Percentiles rank a stretch among this genome's conserved stretches.
These are phyloP conservation scores for Suillus weaverae DNA, from an alignment of 768 basidiomycete genomes.

Conservation along the genomic window DNA sequence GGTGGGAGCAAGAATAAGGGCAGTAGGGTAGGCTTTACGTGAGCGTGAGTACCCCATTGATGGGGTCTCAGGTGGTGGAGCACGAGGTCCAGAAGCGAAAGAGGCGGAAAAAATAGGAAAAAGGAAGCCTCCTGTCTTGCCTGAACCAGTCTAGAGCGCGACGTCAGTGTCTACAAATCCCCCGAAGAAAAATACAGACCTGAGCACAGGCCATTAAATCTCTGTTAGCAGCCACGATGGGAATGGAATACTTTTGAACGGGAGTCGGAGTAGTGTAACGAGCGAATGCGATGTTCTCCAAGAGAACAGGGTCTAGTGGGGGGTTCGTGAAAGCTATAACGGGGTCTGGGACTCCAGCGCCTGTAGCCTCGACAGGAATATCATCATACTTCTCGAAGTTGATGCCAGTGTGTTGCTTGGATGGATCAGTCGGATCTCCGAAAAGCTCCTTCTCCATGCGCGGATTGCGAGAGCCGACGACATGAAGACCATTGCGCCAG, in stretches of 20 bases:
- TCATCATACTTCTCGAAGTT: conserved; percentile 99
- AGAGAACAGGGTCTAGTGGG: conserved; percentile 87
- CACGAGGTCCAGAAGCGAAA: conserved; percentile 77
- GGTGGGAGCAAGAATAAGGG: conserved; percentile 96
- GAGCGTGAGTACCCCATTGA: conserved; percentile 56
- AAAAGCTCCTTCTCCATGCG: conserved; percentile 96
- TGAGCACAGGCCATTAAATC: conserved; percentile 96
- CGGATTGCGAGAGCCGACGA: conserved; percentile 78
- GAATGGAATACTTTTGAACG: conserved; percentile 99
- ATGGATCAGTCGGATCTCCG: conserved; percentile 82
- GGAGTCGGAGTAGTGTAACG: conserved; percentile 96
- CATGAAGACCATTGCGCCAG: conserved; percentile 90
- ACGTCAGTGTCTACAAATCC: conserved; percentile 20
- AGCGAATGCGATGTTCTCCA: conserved; percentile 93
- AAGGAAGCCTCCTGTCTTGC: conserved; percentile 98
- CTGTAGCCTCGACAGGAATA: conserved; percentile 98
- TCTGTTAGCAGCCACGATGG: conserved; percentile 88
- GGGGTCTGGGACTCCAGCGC: conserved; percentile 95
- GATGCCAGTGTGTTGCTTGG: conserved; percentile 94
- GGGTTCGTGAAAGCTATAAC: conserved; percentile 83
- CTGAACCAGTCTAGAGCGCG: conserved; percentile 86
- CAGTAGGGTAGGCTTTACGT: conserved; percentile 94
- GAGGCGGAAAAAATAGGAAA: conserved; percentile 98
- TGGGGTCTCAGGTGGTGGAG: conserved; percentile 57
- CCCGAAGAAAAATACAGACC: conserved; percentile 42